Evolutionary conservation across 1,284 basidiomycete genomes (phyloP).

Genomic region (Puccinia polysora): DNA sequence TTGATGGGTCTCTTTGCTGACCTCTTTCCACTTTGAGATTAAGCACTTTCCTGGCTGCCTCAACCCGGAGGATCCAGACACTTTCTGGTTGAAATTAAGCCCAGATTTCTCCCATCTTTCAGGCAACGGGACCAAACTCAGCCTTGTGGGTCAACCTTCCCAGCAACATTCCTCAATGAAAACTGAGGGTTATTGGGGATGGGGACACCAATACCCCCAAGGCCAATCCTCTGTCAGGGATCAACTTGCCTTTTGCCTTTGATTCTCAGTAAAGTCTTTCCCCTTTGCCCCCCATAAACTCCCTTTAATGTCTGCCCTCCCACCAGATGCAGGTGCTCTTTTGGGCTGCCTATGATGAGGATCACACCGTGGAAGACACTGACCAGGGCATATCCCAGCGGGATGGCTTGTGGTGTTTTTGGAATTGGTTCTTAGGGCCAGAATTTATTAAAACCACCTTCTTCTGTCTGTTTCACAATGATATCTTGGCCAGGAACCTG

Average conservation of each 20-base stretch:
- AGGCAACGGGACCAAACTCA: too few species aligned
- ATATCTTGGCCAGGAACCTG: conserved; percentile 49
- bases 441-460: conserved; percentile 45
- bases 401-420: neutral
- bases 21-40: neutral
- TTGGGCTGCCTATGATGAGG: too few species aligned
- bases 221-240: neutral
- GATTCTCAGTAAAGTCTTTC: too few species aligned
- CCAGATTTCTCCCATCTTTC: neutral
- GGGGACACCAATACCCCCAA: too few species aligned
- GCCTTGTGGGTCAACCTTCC: too few species aligned
- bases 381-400: neutral
- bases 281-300: too few species aligned
- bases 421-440: neutral
- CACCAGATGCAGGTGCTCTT: too few species aligned
- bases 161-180: too few species aligned
- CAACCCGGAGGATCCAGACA: neutral
- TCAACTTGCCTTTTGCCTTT: too few species aligned
- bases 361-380: too few species aligned
- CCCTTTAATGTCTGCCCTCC: too few species aligned
- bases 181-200: too few species aligned
- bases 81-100: neutral
- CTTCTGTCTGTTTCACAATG: conserved; percentile 51
- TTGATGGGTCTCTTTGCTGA: neutral
- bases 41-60: neutral